Percentiles rank a stretch among this genome's conserved stretches.
Evolutionary conservation across 2,329 filamentous ascomycete species (phyloP).

Genomic region (Colletotrichum sp.): DNA sequence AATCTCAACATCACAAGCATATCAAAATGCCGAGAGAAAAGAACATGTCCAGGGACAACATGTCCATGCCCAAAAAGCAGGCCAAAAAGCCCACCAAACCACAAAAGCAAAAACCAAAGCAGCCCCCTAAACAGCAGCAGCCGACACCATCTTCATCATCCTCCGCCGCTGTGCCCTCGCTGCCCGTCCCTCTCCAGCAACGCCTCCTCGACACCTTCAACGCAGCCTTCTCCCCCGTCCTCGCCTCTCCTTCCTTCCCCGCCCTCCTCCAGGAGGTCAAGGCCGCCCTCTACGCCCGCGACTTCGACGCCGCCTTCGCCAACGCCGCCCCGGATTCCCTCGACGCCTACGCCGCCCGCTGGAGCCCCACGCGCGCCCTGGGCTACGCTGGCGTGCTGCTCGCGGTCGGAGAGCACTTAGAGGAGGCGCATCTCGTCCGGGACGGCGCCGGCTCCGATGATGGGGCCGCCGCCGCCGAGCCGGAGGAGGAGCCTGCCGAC

Average conservation of each 20-base stretch:
- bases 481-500: background rate
- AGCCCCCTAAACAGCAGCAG: background rate
- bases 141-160: background rate
- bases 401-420: slow-evolving; percentile 38
- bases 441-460: background rate
- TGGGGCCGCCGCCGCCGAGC: background rate
- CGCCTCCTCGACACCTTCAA: slow-evolving; percentile 76
- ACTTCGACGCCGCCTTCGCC: slow-evolving; percentile 83
- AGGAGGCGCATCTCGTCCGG: slow-evolving; percentile 9
- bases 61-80: slow-evolving; percentile 11
- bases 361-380: slow-evolving; percentile 86
- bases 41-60: background rate
- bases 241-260: slow-evolving; percentile 52
- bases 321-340: slow-evolving; percentile 59
- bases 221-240: slow-evolving; percentile 61
- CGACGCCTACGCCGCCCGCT: slow-evolving; percentile 84
- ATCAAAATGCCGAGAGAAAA: background rate
- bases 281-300: slow-evolving; percentile 81
- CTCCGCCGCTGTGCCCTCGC: background rate
- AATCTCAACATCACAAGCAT: background rate
- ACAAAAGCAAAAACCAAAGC: background rate
- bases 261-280: slow-evolving; percentile 81
- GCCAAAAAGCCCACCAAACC: background rate
- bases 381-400: slow-evolving; percentile 72
- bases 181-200: slow-evolving; percentile 56